Percentiles rank a stretch among this genome's conserved stretches.
Evolutionary conservation across 495 filamentous ascomycete species (phyloP).

Genomic region (Hypoxylon crocopeplum): DNA sequence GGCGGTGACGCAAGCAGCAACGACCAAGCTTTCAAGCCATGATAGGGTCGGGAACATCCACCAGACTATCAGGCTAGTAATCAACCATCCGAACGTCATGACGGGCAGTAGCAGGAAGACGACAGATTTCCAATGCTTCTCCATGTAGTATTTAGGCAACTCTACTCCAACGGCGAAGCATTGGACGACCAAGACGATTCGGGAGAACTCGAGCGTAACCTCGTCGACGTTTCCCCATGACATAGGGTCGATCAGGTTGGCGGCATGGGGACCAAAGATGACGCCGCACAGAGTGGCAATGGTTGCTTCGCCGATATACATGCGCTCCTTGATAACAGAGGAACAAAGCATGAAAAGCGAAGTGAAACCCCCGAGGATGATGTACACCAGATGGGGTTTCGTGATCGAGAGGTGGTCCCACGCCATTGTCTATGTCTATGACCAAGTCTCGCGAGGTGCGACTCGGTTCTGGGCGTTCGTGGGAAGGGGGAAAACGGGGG

Average conservation of each 20-base stretch:
- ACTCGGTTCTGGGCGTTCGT: neutral
- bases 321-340: conserved; percentile 94
- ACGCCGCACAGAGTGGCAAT: conserved; percentile 95
- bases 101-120: conserved; percentile 87
- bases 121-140: conserved; percentile 95
- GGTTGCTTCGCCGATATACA: conserved; percentile 99
- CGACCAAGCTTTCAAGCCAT: conserved; percentile 86
- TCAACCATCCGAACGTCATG: conserved; percentile 97
- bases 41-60: conserved; percentile 83
- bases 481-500: neutral
- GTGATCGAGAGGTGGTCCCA: conserved; percentile 95
- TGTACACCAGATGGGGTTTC: conserved; percentile 95
- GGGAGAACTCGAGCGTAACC: conserved; percentile 94
- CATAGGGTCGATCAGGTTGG: conserved; percentile 83
- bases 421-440: conserved; percentile 71
- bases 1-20: conserved; percentile 94
- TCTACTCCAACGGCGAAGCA: conserved; percentile 99
- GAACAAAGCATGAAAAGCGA: conserved; percentile 98
- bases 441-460: conserved; percentile 22
- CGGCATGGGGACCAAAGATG: conserved; percentile 96
- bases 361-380: conserved; percentile 97
- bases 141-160: conserved; percentile 97
- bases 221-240: conserved; percentile 94
- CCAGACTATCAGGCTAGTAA: conserved; percentile 96
- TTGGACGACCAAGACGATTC: conserved; percentile 97